phyloP scores from a whole-genome alignment of 805 yeast species.

The Barnettozyma sucrosica region DNA sequence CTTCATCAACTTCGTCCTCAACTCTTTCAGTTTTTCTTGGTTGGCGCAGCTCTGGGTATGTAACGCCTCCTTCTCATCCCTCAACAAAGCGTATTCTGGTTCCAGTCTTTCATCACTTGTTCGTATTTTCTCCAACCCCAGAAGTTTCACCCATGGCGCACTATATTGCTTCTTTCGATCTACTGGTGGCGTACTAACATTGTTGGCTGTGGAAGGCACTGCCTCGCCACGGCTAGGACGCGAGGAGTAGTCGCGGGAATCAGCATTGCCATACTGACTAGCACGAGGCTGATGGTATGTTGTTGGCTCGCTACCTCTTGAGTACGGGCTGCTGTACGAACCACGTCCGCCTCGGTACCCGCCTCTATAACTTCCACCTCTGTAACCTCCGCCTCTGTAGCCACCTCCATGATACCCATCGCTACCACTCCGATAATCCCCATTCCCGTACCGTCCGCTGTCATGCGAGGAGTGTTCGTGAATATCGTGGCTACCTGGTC shows the following conservation, averaged over 20 bases:
- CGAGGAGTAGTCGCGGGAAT: not conserved
- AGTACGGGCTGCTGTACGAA: not conserved
- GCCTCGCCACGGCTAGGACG: not conserved
- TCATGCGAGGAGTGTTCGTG: not conserved
- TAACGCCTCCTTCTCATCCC: conserved; percentile 12
- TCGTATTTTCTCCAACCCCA: conserved; percentile 6
- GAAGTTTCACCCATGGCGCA: conserved; percentile 15
- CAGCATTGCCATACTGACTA: not conserved
- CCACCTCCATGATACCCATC: not conserved
- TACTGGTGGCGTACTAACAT: not conserved
- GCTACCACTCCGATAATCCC: not conserved
- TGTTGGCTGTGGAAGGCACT: not conserved
- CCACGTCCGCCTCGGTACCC: conserved; percentile 2
- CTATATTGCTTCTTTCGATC: conserved; percentile 2
- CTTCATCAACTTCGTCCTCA: conserved; percentile 17
- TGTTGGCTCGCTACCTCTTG: not conserved
- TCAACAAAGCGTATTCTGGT: conserved; percentile 3
- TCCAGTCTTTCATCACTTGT: conserved; percentile 2
- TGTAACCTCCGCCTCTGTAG: not conserved
- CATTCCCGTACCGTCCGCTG: not conserved
- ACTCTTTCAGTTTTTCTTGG: conserved; percentile 22
- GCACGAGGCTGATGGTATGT: not conserved
- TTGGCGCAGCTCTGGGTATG: conserved; percentile 20
- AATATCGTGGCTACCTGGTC: not conserved
- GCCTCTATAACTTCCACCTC: not conserved